A percentile compares a stretch with the other conserved stretches of the same genome.
phyloP scores from a whole-genome alignment of 495 filamentous ascomycete species.

The Penicillium arizonense region DNA sequence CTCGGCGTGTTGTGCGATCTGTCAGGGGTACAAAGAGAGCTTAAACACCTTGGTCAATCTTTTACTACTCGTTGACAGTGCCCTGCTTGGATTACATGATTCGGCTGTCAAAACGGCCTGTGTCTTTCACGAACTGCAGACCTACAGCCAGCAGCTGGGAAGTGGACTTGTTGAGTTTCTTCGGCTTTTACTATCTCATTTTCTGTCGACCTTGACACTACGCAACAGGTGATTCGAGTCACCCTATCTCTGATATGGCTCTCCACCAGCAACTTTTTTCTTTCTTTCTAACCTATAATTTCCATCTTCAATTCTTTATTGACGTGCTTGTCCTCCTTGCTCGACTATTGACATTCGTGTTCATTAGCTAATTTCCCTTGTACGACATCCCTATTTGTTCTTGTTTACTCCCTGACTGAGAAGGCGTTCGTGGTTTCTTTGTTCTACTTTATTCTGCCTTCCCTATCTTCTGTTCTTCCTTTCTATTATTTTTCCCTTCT shows the following conservation, averaged over 20 bases:
- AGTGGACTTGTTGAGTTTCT: not conserved
- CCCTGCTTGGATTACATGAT: not conserved
- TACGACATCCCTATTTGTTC: not conserved
- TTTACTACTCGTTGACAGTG: not conserved
- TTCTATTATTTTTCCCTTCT: not conserved
- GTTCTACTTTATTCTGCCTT: slow-evolving; percentile 1
- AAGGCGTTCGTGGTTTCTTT: slow-evolving; percentile 9
- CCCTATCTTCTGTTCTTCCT: not conserved
- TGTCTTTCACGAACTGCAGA: not conserved
- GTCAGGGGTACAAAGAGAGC: slow-evolving; percentile 19
- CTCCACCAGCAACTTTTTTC: not conserved
- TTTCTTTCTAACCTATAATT: slow-evolving; percentile 2
- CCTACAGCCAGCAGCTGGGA: not conserved
- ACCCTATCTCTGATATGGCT: not conserved
- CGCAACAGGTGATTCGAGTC: not conserved
- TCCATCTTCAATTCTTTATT: not conserved
- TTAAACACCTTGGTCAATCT: not conserved
- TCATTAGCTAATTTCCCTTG: slow-evolving; percentile 11
- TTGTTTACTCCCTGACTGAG: not conserved
- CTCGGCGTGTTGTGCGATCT: slow-evolving; percentile 13
- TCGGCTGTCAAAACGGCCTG: not conserved
- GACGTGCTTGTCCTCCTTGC: not conserved
- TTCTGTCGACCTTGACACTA: not conserved
- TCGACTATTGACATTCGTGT: not conserved
- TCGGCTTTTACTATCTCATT: not conserved